Percentiles rank a stretch among this genome's conserved stretches.
phyloP scores from a whole-genome alignment of 129 eudicot genomes.

The Lactuca sativa region DNA sequence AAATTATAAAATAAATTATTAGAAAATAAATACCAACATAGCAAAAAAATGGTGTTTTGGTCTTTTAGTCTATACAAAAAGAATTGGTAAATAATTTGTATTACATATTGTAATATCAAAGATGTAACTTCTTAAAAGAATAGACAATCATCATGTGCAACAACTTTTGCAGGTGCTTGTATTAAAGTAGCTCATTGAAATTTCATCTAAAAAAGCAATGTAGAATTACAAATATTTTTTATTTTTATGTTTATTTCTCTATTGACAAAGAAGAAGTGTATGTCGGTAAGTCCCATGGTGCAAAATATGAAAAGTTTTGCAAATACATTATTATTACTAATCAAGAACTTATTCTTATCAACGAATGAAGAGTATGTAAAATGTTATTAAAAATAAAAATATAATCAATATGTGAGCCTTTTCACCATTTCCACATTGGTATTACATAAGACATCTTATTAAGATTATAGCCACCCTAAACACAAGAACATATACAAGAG shows the following conservation, averaged over 20 bases:
- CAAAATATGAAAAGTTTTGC: too few relatives aligned
- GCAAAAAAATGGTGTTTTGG: not conserved
- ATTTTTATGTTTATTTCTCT: too few relatives aligned
- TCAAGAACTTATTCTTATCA: too few relatives aligned
- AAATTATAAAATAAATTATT: slow-evolving; percentile 21
- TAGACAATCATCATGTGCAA: slow-evolving; percentile 68
- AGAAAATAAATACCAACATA: not conserved
- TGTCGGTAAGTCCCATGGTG: too few relatives aligned
- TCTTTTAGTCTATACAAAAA: not conserved
- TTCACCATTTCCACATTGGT: slow-evolving; percentile 83
- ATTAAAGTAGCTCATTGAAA: slow-evolving; percentile 77
- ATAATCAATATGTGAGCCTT: slow-evolving; percentile 89
- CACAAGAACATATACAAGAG: too few relatives aligned
- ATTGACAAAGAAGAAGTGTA: too few relatives aligned
- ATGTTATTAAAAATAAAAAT: not conserved
- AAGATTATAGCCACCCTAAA: too few relatives aligned
- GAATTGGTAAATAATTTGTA: not conserved
- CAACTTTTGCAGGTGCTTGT: slow-evolving; percentile 77
- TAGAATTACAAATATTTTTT: too few relatives aligned
- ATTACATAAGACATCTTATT: slow-evolving; percentile 84
- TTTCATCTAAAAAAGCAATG: slow-evolving; percentile 14
- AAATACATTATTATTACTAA: too few relatives aligned
- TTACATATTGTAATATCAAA: not conserved
- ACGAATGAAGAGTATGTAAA: too few relatives aligned
- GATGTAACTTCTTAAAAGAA: slow-evolving; percentile 62